These are phyloP conservation scores for Fonsecaea multimorphosa DNA, from an alignment of 2,329 filamentous ascomycete genomes.

Conservation along the genomic window DNA sequence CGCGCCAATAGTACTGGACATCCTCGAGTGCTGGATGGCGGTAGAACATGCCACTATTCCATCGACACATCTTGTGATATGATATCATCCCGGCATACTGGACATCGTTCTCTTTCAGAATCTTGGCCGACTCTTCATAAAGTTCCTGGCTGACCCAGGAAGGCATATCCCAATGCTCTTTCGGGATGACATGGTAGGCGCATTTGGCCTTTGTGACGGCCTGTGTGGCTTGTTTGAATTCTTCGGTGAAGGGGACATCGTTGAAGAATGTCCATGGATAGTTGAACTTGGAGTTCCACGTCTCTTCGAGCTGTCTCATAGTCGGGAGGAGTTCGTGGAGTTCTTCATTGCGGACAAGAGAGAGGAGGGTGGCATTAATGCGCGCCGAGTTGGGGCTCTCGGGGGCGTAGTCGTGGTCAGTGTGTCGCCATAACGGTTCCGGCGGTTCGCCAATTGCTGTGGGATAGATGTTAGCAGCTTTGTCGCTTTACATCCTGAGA, in stretches of 20 bases:
- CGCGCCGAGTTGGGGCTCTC: slow-evolving; percentile 77
- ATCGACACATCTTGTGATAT: slow-evolving; percentile 99
- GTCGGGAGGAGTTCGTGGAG: slow-evolving; percentile 80
- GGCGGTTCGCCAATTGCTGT: slow-evolving; percentile 87
- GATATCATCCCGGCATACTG: slow-evolving; percentile 89
- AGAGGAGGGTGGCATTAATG: slow-evolving; percentile 90
- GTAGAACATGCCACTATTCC: slow-evolving; percentile 98
- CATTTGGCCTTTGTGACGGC: slow-evolving; percentile 87
- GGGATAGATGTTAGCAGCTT: slow-evolving; percentile 22
- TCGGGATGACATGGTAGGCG: slow-evolving; percentile 70
- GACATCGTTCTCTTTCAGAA: slow-evolving; percentile 81
- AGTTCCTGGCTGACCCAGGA: slow-evolving; percentile 90
- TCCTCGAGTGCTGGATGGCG: slow-evolving; percentile 86
- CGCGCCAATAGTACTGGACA: slow-evolving; percentile 94
- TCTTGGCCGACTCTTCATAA: slow-evolving; percentile 80
- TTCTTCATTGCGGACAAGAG: slow-evolving; percentile 91
- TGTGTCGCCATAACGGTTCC: slow-evolving; percentile 73
- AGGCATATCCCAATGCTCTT: slow-evolving; percentile 91
- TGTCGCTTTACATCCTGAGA: slow-evolving; percentile 17
- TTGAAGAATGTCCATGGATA: slow-evolving; percentile 99
- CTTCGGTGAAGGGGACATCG: slow-evolving; percentile 87
- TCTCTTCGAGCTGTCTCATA: slow-evolving; percentile 89
- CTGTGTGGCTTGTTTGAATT: slow-evolving; percentile 84
- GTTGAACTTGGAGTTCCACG: slow-evolving; percentile 99
- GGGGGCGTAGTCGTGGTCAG: slow-evolving; percentile 77